Evolutionary conservation across 495 filamentous ascomycete species (phyloP).

Genomic region (Chaetomium fimeti): DNA sequence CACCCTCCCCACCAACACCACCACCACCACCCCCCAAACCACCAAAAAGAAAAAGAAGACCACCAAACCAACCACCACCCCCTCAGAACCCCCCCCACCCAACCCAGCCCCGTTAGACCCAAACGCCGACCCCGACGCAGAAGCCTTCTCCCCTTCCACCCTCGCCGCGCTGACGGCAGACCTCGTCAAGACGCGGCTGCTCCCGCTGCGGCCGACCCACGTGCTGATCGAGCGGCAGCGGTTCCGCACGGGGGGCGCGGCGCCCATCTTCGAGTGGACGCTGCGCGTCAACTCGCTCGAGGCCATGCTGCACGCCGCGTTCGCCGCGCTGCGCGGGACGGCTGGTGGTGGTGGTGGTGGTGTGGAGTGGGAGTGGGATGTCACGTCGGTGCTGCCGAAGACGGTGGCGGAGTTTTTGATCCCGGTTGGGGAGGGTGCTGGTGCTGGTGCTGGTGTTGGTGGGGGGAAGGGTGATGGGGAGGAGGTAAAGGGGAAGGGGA

Average conservation of each 20-base stretch:
- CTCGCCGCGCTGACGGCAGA: constrained; percentile 62
- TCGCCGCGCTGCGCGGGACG: constrained; percentile 51
- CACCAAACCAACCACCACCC: too few relatives aligned
- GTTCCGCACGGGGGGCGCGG: constrained; percentile 64
- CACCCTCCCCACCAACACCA: constrained; percentile 20
- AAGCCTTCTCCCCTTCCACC: constrained; percentile 55
- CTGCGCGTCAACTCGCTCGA: constrained; percentile 87
- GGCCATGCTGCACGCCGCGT: constrained; percentile 78
- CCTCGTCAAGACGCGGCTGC: constrained; percentile 55
- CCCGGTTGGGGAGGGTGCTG: constrained; percentile 1
- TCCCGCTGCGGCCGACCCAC: constrained; percentile 59
- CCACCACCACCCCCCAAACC: background rate
- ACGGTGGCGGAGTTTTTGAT: constrained; percentile 44
- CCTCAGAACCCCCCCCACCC: too few relatives aligned
- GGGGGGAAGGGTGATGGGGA: background rate
- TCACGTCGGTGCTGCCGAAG: constrained; percentile 42
- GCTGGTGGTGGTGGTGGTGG: constrained; percentile 29
- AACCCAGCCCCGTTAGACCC: too few relatives aligned
- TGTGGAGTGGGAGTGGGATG: constrained; percentile 40
- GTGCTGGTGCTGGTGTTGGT: background rate
- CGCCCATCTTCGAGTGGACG: constrained; percentile 82
- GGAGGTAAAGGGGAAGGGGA: constrained; percentile 30
- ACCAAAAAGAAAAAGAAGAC: background rate
- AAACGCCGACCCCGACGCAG: too few relatives aligned
- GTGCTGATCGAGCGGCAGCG: constrained; percentile 90